Conservation (phyloP, 108 stramenopile genomes). For the Asterionellopsis glacialis region DNA sequence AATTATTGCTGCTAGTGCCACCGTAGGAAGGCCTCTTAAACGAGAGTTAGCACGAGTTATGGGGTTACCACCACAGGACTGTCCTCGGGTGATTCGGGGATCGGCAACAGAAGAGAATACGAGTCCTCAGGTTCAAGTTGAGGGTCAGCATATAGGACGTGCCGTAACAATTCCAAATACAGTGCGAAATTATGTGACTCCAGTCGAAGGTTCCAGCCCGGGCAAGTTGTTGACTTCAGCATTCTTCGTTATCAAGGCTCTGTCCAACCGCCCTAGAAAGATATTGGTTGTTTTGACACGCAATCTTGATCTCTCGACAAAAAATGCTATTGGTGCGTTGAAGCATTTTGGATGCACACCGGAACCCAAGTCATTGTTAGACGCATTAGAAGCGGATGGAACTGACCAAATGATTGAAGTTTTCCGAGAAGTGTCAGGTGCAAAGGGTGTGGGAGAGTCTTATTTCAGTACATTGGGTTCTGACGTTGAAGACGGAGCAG, state of each 20-base stretch:
- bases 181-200: constrained; percentile 63
- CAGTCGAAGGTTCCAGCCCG: constrained; percentile 50
- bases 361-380: constrained; percentile 65
- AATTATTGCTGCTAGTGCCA: constrained; percentile 89
- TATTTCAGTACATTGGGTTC: constrained; percentile 2
- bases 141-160: constrained; percentile 43
- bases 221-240: constrained; percentile 74
- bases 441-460: constrained; percentile 67
- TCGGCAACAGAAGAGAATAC: constrained; percentile 22
- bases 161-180: constrained; percentile 79
- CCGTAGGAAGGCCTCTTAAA: constrained; percentile 88
- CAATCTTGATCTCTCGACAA: constrained; percentile 63
- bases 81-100: constrained; percentile 64
- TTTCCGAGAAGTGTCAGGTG: constrained; percentile 73
- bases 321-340: constrained; percentile 81
- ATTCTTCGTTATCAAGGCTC: constrained; percentile 46
- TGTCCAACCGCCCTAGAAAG: constrained; percentile 19
- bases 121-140: constrained; percentile 15
- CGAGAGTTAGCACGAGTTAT: constrained; percentile 85
- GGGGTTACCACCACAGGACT: constrained; percentile 73
- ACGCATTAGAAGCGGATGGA: constrained; percentile 71
- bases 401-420: constrained; percentile 71
- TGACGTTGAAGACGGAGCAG: background rate
- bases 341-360: constrained; percentile 74
- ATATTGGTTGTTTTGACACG: constrained; percentile 74